Percentiles rank a stretch among this genome's conserved stretches.
Conservation (phyloP, 192 early-diverging fungal species). For the Dissophora globulifera region DNA sequence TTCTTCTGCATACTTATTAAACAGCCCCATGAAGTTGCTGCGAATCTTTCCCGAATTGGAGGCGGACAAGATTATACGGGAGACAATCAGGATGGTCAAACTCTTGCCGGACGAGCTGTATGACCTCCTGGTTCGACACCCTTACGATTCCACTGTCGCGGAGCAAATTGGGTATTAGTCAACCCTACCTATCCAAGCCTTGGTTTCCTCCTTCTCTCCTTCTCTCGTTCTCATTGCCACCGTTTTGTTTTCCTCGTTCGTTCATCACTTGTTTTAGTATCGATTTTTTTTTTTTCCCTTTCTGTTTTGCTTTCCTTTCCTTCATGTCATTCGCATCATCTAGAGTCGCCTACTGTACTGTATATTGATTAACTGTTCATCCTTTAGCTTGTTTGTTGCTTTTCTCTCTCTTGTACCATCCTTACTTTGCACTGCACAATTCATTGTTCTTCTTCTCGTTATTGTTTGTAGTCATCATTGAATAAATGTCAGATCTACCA, state of each 20-base stretch:
- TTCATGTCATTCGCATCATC: too few species aligned
- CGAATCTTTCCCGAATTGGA: constrained; percentile 73
- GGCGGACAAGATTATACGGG: constrained; percentile 67
- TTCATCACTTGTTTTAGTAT: too few species aligned
- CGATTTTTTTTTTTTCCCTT: not conserved
- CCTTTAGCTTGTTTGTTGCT: not conserved
- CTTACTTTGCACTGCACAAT: too few species aligned
- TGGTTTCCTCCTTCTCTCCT: not conserved
- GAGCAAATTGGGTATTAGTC: constrained; percentile 49
- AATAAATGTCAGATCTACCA: too few species aligned
- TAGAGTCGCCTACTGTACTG: not conserved
- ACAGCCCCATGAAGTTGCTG: constrained; percentile 77
- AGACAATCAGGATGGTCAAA: constrained; percentile 65
- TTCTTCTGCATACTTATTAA: too few species aligned
- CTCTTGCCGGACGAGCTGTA: constrained; percentile 77
- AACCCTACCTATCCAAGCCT: not conserved
- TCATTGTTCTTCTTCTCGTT: not conserved
- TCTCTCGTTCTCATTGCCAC: not conserved
- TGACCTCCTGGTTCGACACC: constrained; percentile 79
- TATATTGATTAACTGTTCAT: too few species aligned
- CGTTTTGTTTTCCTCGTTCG: not conserved
- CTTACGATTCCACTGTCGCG: constrained; percentile 71
- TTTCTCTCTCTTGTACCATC: not conserved
- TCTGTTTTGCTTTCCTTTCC: not conserved
- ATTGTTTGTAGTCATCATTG: too few species aligned